Evolutionary conservation across 2,329 filamentous ascomycete species (phyloP), one percentile per base, ranked within the genome.

Genomic region (Pyrenochaeta sp.): DNA sequence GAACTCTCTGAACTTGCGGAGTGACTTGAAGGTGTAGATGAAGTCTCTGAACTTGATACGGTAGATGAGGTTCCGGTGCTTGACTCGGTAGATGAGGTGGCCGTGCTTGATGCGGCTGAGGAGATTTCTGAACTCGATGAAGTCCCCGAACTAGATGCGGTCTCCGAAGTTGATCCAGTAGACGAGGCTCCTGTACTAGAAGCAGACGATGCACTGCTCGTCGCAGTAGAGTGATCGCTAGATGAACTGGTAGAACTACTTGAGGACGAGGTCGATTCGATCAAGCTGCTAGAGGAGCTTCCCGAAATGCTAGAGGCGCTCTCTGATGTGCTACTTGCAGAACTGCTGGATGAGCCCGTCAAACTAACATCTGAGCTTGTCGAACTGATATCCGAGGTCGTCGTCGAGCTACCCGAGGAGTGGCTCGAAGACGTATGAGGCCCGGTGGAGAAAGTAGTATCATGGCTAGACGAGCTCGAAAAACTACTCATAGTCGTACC

Each of bases 211-310:
- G n/a, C n/a, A n/a, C n/a, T n/a, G n/a, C n/a, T n/a, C n/a, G n/a
- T n/a, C n/a, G n/a, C n/a, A n/a, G n/a, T n/a, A n/a, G n/a, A n/a
- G n/a, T n/a, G n/a, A n/a, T n/a, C n/a, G n/a, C n/a, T n/a, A n/a
- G n/a, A n/a, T n/a, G n/a, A n/a, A n/a, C 21, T 36, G 9, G 44
- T 34, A n/a, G 35, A 36, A 19, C 19, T 18, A 7, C 21, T 30
- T 19, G 42, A 21, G 17, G n/a, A n/a, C n/a, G n/a, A n/a, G n/a
- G n/a, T n/a, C n/a, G n/a, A n/a, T n/a, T n/a, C n/a, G n/a, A 21
- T 29, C 11, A 8, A 17, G 30, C 9, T 34, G 30, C 21, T 26
- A 26, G 14, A 9, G 7, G 38, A 27, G 22, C 21, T 28, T 13
- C 23, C 21, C 6, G 14, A 23, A 3, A 21, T 32, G 3, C 18